Percentiles rank a stretch among this genome's conserved stretches.
These are phyloP conservation scores for Nidula microcarpa DNA, from an alignment of 768 basidiomycete genomes.

Conservation along the genomic window DNA sequence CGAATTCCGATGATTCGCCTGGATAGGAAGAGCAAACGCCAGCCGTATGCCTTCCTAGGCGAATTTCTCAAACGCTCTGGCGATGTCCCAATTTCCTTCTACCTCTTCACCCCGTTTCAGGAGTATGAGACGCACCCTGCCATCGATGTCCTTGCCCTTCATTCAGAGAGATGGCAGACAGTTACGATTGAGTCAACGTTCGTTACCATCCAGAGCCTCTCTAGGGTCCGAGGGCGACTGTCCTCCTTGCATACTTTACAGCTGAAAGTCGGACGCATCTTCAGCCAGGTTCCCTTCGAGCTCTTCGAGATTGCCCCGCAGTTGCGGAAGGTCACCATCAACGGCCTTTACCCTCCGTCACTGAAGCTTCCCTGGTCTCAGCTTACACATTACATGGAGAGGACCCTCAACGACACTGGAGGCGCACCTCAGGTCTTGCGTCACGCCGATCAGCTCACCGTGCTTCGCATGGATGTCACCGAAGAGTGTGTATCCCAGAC, in stretches of 20 bases:
- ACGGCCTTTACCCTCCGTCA: constrained; percentile 9
- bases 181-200: constrained; percentile 9
- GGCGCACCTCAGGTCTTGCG: constrained; percentile 8
- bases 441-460: constrained; percentile 13
- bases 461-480: constrained; percentile 10
- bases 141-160: constrained; percentile 12
- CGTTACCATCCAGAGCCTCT: constrained; percentile 11
- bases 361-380: constrained; percentile 15
- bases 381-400: constrained; percentile 16
- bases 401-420: constrained; percentile 1
- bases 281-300: constrained; percentile 6
- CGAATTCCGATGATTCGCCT: constrained; percentile 11
- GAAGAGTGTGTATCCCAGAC: constrained; percentile 1
- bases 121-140: constrained; percentile 10
- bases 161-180: constrained; percentile 16
- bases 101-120: constrained; percentile 9
- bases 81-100: constrained; percentile 11
- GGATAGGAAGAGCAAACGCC: constrained; percentile 2
- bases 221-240: constrained; percentile 15
- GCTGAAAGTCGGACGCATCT: not conserved
- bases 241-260: constrained; percentile 9
- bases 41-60: not conserved
- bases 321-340: constrained; percentile 13
- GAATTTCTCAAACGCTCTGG: constrained; percentile 11
- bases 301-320: constrained; percentile 18